Evolutionary conservation across 1,284 basidiomycete genomes (phyloP).

Genomic region (Microbotryum violaceum): DNA sequence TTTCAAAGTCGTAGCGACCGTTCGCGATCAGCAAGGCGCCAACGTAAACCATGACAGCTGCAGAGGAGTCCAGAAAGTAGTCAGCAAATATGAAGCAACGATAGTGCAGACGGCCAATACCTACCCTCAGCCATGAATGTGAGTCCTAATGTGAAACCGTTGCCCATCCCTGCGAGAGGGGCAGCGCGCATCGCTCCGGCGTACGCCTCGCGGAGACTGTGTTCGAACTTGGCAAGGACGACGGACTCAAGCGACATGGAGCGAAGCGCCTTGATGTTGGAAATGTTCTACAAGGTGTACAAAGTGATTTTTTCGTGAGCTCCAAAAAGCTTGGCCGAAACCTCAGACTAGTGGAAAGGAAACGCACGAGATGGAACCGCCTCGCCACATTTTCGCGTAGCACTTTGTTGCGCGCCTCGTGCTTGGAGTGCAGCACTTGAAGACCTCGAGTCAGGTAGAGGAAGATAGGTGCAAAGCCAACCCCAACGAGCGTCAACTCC

Average conservation of each 20-base stretch:
- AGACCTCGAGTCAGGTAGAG: slow-evolving; percentile 54
- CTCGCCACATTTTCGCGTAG: slow-evolving; percentile 76
- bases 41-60: slow-evolving; percentile 79
- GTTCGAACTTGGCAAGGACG: slow-evolving; percentile 62
- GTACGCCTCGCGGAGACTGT: slow-evolving; percentile 56
- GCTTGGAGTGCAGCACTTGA: slow-evolving; percentile 54
- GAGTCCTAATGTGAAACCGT: slow-evolving; percentile 67
- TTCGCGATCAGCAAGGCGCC: slow-evolving; percentile 72
- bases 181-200: slow-evolving; percentile 65
- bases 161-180: slow-evolving; percentile 73
- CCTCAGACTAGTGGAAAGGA: too few relatives aligned
- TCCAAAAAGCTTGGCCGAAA: too few relatives aligned
- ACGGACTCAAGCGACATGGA: slow-evolving; percentile 78
- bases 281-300: slow-evolving; percentile 52
- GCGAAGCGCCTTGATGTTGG: slow-evolving; percentile 77
- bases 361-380: slow-evolving; percentile 52
- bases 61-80: not conserved
- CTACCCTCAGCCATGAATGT: slow-evolving; percentile 72
- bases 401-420: slow-evolving; percentile 72
- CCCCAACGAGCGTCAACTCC: slow-evolving; percentile 85
- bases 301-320: not conserved
- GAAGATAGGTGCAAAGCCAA: slow-evolving; percentile 81
- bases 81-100: not conserved
- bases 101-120: slow-evolving; percentile 7
- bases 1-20: slow-evolving; percentile 74